Base-by-base conservation (phyloP, 2,329 filamentous ascomycete species). In the Diaporthe aspalathi region DNA sequence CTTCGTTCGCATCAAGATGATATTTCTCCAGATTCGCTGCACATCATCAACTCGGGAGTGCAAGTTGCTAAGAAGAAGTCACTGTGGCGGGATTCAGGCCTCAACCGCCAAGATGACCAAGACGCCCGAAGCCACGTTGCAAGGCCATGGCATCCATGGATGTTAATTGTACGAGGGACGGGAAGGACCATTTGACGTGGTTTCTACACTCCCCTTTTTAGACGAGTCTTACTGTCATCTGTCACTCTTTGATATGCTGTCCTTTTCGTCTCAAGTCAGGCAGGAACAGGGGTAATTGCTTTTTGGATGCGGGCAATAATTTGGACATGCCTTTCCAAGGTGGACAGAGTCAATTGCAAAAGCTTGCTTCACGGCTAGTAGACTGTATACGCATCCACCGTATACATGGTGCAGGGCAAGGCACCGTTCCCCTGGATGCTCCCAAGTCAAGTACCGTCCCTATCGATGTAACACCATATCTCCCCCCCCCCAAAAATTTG, bases 71-170 rank as follows among this genome's bases (percentile, higher is more conserved):
- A 9, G 8, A 50, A 50, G 1, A 9, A 6, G 16, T 38, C 14
- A 50, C 8, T 27, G 11, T 4, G 20, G 9, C 11, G 29, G 16
- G 3, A 24, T 27, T 24, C 17, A 32, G 43, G 40, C 24, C 24
- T 65, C 32, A 29, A 24, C 60, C 43, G 60, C 60, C 60, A 65
- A 65, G 60, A 50, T 38, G 14, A 65, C 60, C 60, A 65, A 50
- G 60, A 65, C n/a, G 27, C 17, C n/a, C 24, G 45, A 50, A 65
- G 60, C 14, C 27, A 65, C 60, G 43, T 65, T 50, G 12, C 45
- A 22, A 12, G 14, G 45, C 43, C 60, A 38, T 49, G 43, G 27
- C 43, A 24, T 17, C n/a, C n/a, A n/a, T n/a, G n/a, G 4, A 17
- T 17, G 4, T 32, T 62, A 43, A 47, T 32, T n/a, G 7, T 3